Percentiles rank a stretch among this genome's conserved stretches.
Conservation (phyloP, 2,329 filamentous ascomycete species). For the Fusarium subtropicale region DNA sequence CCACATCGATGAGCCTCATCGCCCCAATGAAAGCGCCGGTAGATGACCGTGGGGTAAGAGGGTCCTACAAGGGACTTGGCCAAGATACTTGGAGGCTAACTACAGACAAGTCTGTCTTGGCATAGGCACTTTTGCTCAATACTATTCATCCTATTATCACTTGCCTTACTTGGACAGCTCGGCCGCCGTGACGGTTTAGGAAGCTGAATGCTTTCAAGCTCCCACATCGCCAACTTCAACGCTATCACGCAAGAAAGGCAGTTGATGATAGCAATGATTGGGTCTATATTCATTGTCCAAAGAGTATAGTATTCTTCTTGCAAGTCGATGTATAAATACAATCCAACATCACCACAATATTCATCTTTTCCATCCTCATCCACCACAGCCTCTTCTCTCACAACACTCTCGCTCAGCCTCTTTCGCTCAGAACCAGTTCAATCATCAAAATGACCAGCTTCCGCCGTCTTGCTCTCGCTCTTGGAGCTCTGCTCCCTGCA, state of each 20-base stretch:
- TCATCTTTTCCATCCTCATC: slow-evolving; percentile 27
- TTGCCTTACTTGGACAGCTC: slow-evolving; percentile 42
- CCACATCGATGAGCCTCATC: background rate
- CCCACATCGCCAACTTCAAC: slow-evolving; percentile 12
- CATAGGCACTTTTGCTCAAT: slow-evolving; percentile 32
- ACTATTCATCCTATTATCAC: slow-evolving; percentile 32
- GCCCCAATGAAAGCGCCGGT: background rate
- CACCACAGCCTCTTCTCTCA: slow-evolving; percentile 14
- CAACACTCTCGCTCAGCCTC: slow-evolving; percentile 1
- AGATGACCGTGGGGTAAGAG: slow-evolving; percentile 8
- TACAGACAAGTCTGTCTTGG: slow-evolving; percentile 24
- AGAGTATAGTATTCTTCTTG: background rate
- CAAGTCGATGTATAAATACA: slow-evolving; percentile 34
- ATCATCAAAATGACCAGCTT: slow-evolving; percentile 46
- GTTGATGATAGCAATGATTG: slow-evolving; percentile 31
- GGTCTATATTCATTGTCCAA: slow-evolving; percentile 4
- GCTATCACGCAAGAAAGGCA: slow-evolving; percentile 33
- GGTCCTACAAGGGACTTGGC: slow-evolving; percentile 5
- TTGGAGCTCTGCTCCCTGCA: slow-evolving; percentile 51
- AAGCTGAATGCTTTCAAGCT: slow-evolving; percentile 30
- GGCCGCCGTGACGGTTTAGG: slow-evolving; percentile 41
- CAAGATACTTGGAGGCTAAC: slow-evolving; percentile 23
- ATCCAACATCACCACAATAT: slow-evolving; percentile 3
- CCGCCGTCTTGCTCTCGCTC: slow-evolving; percentile 47
- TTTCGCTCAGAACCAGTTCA: background rate